A percentile compares a stretch with the other conserved stretches of the same genome.
phyloP scores from a whole-genome alignment of 257 asterid genomes.

The Paraleonurus japonicus region DNA sequence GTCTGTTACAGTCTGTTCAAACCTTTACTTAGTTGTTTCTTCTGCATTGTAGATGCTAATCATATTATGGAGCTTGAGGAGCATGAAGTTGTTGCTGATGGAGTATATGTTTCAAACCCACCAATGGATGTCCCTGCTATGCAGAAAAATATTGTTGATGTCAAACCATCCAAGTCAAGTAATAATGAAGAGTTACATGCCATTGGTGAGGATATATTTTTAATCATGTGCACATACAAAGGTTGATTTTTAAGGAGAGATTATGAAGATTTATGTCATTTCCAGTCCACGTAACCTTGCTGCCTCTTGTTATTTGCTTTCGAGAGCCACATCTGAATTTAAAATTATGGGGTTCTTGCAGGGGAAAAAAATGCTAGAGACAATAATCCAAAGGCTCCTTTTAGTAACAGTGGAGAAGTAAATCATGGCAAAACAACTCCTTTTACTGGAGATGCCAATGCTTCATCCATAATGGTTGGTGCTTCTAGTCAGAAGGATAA shows the following conservation, averaged over 20 bases:
- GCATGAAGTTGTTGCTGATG: constrained; percentile 34
- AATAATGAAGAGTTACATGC: constrained; percentile 34
- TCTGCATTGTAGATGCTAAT: constrained; percentile 45
- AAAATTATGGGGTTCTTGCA: constrained; percentile 54
- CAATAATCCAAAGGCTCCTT: constrained; percentile 37
- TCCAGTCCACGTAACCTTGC: neutral
- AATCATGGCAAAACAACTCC: constrained; percentile 26
- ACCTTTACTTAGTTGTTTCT: constrained; percentile 30
- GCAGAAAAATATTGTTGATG: constrained; percentile 30
- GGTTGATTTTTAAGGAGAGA: constrained; percentile 19
- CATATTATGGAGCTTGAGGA: constrained; percentile 46
- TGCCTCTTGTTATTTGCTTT: constrained; percentile 12
- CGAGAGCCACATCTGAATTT: constrained; percentile 22
- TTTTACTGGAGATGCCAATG: constrained; percentile 35
- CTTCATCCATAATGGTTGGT: constrained; percentile 29
- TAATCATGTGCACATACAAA: constrained; percentile 13
- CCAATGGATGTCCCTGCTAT: constrained; percentile 8
- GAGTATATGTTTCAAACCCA: constrained; percentile 32
- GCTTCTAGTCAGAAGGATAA: constrained; percentile 36
- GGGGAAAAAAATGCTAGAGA: constrained; percentile 41
- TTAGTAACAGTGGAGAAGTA: constrained; percentile 32
- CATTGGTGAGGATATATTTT: constrained; percentile 47
- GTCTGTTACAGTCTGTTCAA: constrained; percentile 28
- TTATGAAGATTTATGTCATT: neutral
- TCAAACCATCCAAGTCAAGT: constrained; percentile 29